Evolutionary conservation across 805 yeast species (phyloP).

Genomic region (Teunomyces panamensis): DNA sequence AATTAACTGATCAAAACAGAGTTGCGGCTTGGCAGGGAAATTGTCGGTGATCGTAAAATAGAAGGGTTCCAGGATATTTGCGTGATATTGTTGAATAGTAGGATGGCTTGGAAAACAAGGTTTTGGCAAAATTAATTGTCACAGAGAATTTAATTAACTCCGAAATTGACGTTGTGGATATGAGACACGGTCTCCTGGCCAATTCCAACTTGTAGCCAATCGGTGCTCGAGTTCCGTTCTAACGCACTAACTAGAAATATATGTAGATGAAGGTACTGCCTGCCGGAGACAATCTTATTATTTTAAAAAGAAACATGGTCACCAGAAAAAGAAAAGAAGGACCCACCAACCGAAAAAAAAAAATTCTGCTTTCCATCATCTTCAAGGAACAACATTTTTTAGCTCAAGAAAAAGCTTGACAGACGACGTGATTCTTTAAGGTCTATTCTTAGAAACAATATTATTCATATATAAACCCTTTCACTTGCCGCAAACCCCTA

Average conservation of each 20-base stretch:
- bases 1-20: not conserved
- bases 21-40: not conserved
- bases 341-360: not conserved
- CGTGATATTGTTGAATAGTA: not conserved
- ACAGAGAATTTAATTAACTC: not conserved
- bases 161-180: no score
- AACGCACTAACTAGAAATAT: not conserved
- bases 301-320: constrained; percentile 1
- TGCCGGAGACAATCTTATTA: constrained; percentile 3
- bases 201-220: no score
- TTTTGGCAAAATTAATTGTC: not conserved
- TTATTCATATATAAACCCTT: not conserved
- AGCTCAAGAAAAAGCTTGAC: not conserved
- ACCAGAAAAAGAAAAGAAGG: not conserved
- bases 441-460: not conserved
- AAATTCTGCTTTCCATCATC: constrained; percentile 1
- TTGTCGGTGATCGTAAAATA: not conserved
- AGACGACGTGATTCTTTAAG: not conserved
- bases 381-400: not conserved
- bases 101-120: not conserved
- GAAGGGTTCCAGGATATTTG: not conserved
- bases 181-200: no score
- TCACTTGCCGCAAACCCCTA: not conserved
- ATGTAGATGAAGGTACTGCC: constrained; percentile 2
- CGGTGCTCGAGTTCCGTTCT: not conserved